These are phyloP conservation scores for Eleusine coracana DNA, from an alignment of 176 grass and related monocot species.

Conservation along the genomic window DNA sequence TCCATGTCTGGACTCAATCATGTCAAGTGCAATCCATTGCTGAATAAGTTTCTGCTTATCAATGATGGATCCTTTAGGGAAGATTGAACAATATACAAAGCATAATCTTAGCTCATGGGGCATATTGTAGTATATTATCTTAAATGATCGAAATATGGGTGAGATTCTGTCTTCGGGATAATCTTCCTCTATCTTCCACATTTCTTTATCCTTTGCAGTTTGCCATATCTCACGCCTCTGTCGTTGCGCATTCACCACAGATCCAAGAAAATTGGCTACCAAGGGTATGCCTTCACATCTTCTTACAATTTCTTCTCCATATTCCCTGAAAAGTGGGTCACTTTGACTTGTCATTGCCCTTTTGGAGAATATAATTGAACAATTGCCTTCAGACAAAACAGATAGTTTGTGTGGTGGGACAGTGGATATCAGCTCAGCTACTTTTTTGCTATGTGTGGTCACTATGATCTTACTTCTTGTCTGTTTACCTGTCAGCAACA, in stretches of 20 bases:
- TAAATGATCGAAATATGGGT: conserved; percentile 46
- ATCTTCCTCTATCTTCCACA: conserved; percentile 56
- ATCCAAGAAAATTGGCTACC: conserved; percentile 54
- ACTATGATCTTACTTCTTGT: conserved; percentile 55
- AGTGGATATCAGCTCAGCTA: conserved; percentile 51
- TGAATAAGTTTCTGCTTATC: conserved; percentile 52
- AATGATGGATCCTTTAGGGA: conserved; percentile 52
- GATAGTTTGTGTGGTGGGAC: conserved; percentile 27
- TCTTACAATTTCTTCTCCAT: conserved; percentile 51
- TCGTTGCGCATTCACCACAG: conserved; percentile 49
- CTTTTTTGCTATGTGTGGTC: conserved; percentile 54
- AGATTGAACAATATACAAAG: conserved; percentile 62
- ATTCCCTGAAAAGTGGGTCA: conserved; percentile 48
- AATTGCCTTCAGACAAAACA: conserved; percentile 50
- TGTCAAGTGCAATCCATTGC: conserved; percentile 63
- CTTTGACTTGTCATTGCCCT: conserved; percentile 37
- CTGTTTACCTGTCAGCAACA: conserved; percentile 44
- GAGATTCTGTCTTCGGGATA: conserved; percentile 43
- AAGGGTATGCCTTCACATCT: conserved; percentile 53
- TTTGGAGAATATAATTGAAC: conserved; percentile 52
- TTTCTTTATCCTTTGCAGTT: conserved; percentile 44
- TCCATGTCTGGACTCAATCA: conserved; percentile 56
- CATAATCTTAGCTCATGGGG: conserved; percentile 56
- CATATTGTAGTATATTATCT: conserved; percentile 57
- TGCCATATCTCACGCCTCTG: conserved; percentile 46